phyloP scores from a whole-genome alignment of 352 stramenopile species.

The Phytophthora podocarpi region DNA sequence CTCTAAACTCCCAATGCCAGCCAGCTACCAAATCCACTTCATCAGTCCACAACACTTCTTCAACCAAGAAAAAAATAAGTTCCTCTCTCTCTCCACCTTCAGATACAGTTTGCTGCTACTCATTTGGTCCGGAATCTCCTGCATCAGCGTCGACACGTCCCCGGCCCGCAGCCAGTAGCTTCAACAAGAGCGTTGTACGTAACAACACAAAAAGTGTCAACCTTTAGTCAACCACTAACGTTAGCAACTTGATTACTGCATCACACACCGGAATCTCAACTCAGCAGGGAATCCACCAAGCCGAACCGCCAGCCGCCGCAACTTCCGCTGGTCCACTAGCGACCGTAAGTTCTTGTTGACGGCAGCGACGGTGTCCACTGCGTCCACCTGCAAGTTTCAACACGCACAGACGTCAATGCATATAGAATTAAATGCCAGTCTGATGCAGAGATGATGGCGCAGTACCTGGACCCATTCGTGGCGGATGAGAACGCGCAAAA shows the following conservation, averaged over 20 bases:
- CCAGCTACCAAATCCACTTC: slow-evolving; percentile 33
- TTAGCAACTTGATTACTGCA: neutral
- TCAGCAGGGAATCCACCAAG: slow-evolving; percentile 30
- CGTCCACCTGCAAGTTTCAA: slow-evolving; percentile 33
- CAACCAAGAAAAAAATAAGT: neutral
- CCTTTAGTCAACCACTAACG: neutral
- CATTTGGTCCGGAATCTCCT: slow-evolving; percentile 4
- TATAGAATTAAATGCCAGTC: neutral
- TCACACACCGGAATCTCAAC: slow-evolving; percentile 35
- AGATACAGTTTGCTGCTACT: slow-evolving; percentile 33
- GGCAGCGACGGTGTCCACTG: slow-evolving; percentile 35
- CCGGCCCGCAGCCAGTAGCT: slow-evolving; percentile 51
- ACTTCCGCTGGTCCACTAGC: slow-evolving; percentile 33
- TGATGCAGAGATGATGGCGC: neutral
- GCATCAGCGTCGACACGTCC: slow-evolving; percentile 35
- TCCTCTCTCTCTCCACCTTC: slow-evolving; percentile 22
- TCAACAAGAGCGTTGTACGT: slow-evolving; percentile 1
- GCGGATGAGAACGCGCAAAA: slow-evolving; percentile 43
- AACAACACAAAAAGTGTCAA: slow-evolving; percentile 1
- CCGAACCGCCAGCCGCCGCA: slow-evolving; percentile 31
- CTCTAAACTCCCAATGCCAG: slow-evolving; percentile 41
- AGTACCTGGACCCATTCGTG: slow-evolving; percentile 52
- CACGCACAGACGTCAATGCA: neutral
- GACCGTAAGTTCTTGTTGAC: slow-evolving; percentile 27
- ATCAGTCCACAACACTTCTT: neutral